Evolutionary conservation across 225 moss, liverwort and hornwort genomes (phyloP).

Genomic region (Climacium dendroides): DNA sequence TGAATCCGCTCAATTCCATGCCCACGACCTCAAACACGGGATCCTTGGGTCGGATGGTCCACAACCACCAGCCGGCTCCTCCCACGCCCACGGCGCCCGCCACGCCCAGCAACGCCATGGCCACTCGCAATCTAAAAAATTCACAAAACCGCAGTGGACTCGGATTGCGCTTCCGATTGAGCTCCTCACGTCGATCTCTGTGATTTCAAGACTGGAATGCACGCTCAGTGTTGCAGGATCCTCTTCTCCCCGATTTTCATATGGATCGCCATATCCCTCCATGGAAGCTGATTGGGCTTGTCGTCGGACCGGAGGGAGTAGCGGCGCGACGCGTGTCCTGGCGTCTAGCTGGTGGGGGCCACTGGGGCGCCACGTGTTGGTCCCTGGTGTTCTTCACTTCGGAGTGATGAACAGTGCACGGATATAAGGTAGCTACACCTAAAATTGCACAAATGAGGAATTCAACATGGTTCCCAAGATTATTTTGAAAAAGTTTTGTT

Average conservation of each 20-base stretch:
- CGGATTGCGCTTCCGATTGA: background rate
- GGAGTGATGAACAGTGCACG: background rate
- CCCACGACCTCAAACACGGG: conserved; percentile 61
- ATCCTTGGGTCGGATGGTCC: conserved; percentile 60
- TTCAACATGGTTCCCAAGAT: no score
- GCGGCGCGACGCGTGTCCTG: background rate
- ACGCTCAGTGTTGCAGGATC: no score
- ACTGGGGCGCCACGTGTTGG: background rate
- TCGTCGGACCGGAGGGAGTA: background rate
- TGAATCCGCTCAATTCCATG: conserved; percentile 71
- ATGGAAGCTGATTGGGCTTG: background rate
- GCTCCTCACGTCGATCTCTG: background rate
- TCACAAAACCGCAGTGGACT: background rate
- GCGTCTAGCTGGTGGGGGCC: background rate
- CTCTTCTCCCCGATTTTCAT: background rate
- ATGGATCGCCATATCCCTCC: background rate
- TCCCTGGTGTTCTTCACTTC: background rate
- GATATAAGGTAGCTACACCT: no score
- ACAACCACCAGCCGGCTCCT: conserved; percentile 36
- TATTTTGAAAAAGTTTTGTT: no score
- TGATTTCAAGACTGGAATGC: background rate
- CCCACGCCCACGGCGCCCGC: conserved; percentile 36
- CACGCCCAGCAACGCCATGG: conserved; percentile 38
- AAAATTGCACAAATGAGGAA: no score
- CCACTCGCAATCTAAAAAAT: background rate